Evolutionary conservation across 768 basidiomycete species (phyloP), one percentile per base, ranked within the genome.

Genomic region (Tulasnella sp.): DNA sequence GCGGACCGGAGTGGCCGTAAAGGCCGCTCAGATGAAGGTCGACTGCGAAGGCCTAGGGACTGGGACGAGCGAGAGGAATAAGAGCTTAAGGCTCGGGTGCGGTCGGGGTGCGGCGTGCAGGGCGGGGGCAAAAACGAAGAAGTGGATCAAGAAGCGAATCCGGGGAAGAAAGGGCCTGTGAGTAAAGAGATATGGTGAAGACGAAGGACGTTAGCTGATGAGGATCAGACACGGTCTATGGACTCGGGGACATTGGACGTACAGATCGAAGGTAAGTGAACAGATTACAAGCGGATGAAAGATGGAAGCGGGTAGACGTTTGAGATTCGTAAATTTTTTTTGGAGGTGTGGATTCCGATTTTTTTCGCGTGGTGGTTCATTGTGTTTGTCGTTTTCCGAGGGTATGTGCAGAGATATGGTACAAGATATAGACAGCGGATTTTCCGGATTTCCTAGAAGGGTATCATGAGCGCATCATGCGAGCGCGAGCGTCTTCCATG

Each of bases 401-500:
- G 9, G 52, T 59, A 4, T n/a, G n/a, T n/a, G n/a, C n/a, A n/a
- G n/a, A n/a, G n/a, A n/a, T n/a, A n/a, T n/a, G n/a, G n/a, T n/a
- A n/a, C n/a, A n/a, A n/a, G n/a, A n/a, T n/a, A n/a, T n/a, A n/a
- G n/a, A n/a, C n/a, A n/a, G n/a, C 52, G 22, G 52, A 29, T 59
- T 59, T 59, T 59, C 22, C 44, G 44, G n/a, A 47, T 47, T 47
- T 47, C 44, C 44, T 19, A 47, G 44, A 47, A 26, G 52, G 32
- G 29, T 59, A 59, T 59, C 52, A 59, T 29, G 52, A 37, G 11
- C 39, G 39, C 64, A 65, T 40, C 64, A 65, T 65, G 3, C 64
- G 64, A n/a, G 34, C 64, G 17, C 64, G 64, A 36, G 69, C 69
- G 16, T 40, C 69, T 47, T 70, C 69, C 44, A 70, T 62, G 26